Base-by-base conservation (phyloP, 129 eudicot species). In the Mikania micrantha region DNA sequence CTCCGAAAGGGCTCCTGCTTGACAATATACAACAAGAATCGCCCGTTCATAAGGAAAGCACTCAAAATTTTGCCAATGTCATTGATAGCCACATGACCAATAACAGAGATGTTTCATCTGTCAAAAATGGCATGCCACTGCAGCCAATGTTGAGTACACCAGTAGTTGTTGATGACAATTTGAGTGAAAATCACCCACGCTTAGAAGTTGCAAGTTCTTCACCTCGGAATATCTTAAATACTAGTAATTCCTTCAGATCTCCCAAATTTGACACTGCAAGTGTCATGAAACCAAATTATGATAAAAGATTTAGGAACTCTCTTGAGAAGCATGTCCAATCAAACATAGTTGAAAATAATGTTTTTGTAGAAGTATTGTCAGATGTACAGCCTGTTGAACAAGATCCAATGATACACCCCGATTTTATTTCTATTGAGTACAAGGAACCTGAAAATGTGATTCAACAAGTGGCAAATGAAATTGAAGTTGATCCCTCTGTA, bases 391-490 rank as follows among this genome's bases (percentile, higher is more conserved):
- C 57, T 75, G 39, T 62, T 32, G 74, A 50, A 60, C 50, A 70
- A 60, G 62, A 76, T 34, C 40, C 72, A 69, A 47, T 67, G 41
- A 48, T 42, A 19, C 34, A 70, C 27, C 76, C 84, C 5, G 27
- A 17, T 50, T 48, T 60, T 52, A 36, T 54, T 56, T 56, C 62
- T 27, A 20, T 27, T 57, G 84, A 84, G 49, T 85, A 80, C 29
- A 3, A 34, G 63, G 84, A 66, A 53, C 64, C 74, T 41, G 83
- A 78, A 35, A 70, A 24, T 75, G 41, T 6, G 58, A 60, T 48
- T 32, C 79, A 78, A 58, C 81, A 84, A 66, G 76, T 74, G 65
- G 71, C 44, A 12, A 40, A 77, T 66, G 92, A 82, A 77, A 75
- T 50, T 65, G 95, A 84, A 74, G 68, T 64, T 40, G 56, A 60